These are phyloP conservation scores for Fusarium sp. DNA, from an alignment of 2,329 filamentous ascomycete species.

Conservation along the genomic window DNA sequence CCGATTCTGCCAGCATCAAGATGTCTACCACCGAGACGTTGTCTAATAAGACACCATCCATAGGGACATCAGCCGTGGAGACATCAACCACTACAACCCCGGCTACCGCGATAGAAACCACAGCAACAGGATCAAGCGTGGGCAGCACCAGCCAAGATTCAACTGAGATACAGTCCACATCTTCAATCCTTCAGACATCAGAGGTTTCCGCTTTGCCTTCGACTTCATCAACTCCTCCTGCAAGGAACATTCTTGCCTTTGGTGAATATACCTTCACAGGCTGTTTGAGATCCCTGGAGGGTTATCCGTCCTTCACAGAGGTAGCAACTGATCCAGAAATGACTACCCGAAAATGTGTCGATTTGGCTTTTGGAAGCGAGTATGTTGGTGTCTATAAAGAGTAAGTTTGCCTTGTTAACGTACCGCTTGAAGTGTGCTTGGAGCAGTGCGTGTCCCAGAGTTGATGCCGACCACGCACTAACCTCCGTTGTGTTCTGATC, in stretches of 20 bases:
- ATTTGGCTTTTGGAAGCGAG: background rate
- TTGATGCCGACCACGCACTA: no score
- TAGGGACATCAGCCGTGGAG: background rate
- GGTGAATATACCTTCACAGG: background rate
- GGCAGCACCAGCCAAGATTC: background rate
- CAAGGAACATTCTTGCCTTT: background rate
- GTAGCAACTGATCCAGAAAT: background rate
- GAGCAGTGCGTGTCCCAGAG: background rate
- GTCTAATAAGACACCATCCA: rapidly evolving
- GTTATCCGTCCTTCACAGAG: background rate
- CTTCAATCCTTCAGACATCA: background rate
- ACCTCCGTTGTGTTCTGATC: no score
- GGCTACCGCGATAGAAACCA: rapidly evolving
- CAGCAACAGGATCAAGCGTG: rapidly evolving
- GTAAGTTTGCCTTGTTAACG: background rate
- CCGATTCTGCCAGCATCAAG: rapidly evolving
- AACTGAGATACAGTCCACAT: background rate
- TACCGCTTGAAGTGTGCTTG: background rate
- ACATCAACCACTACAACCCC: background rate
- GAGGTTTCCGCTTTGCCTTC: background rate
- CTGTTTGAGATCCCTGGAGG: rapidly evolving
- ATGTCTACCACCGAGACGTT: background rate
- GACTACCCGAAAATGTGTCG: background rate
- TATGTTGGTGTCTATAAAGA: background rate
- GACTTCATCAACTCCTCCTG: background rate